Evolutionary conservation across 2,329 filamentous ascomycete species (phyloP).

Genomic region (Alternaria sp.): DNA sequence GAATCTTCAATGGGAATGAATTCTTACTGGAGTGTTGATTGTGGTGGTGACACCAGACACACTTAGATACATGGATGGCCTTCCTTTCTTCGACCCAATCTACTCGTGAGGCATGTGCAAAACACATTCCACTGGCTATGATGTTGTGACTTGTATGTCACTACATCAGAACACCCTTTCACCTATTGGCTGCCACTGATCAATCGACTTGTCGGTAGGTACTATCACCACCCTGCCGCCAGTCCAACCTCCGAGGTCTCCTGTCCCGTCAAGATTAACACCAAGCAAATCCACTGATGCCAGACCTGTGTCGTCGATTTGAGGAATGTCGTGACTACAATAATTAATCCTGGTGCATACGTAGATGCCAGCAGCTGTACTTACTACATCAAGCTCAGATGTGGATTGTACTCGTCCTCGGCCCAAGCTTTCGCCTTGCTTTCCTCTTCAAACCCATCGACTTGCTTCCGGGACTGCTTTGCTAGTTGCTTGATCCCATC

Average conservation of each 20-base stretch:
- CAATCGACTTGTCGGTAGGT: constrained; percentile 46
- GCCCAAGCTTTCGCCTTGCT: constrained; percentile 38
- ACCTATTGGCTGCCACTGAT: constrained; percentile 47
- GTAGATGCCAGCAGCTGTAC: constrained; percentile 28
- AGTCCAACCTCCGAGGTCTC: constrained; percentile 36
- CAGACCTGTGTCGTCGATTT: constrained; percentile 27
- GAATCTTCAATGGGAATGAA: not conserved
- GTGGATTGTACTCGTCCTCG: constrained; percentile 43
- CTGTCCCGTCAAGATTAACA: constrained; percentile 27
- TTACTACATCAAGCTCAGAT: constrained; percentile 53
- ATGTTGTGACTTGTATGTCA: not conserved
- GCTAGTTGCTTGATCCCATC: constrained; percentile 37
- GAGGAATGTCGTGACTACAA: constrained; percentile 35
- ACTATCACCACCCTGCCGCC: constrained; percentile 51
- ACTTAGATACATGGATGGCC: not conserved
- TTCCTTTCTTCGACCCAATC: not conserved
- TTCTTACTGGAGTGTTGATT: not conserved
- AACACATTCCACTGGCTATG: not conserved
- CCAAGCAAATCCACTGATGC: constrained; percentile 32
- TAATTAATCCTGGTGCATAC: not conserved
- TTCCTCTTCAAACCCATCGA: constrained; percentile 33
- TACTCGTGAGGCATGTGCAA: not conserved
- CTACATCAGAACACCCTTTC: constrained; percentile 30
- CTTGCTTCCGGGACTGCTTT: constrained; percentile 31
- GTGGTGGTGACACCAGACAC: not conserved